A percentile compares a stretch with the other conserved stretches of the same genome.
These are phyloP conservation scores for Ceratocystis variospora DNA, from an alignment of 2,329 filamentous ascomycete species.

Conservation along the genomic window DNA sequence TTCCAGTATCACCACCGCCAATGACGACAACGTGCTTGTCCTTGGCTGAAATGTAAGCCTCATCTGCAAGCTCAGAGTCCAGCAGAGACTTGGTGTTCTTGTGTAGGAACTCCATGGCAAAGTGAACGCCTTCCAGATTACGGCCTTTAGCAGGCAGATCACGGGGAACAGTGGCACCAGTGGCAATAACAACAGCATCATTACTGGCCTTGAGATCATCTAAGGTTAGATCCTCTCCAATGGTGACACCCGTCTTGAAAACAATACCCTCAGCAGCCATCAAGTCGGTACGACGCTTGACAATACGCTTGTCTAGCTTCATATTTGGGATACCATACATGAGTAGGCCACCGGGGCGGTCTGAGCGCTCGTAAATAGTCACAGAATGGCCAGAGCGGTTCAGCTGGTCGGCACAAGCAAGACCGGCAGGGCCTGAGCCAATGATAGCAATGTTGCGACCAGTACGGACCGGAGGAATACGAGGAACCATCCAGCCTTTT, in stretches of 20 bases:
- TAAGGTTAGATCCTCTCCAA: conserved; percentile 64
- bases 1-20: conserved; percentile 93
- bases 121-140: conserved; percentile 81
- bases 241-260: conserved; percentile 63
- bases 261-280: conserved; percentile 79
- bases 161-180: conserved; percentile 82
- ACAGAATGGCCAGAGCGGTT: conserved; percentile 83
- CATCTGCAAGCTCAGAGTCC: conserved; percentile 74
- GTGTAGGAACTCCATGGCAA: conserved; percentile 94
- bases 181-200: conserved; percentile 80
- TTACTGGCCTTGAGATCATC: conserved; percentile 58
- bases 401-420: conserved; percentile 82
- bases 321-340: conserved; percentile 99
- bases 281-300: conserved; percentile 89
- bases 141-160: conserved; percentile 84
- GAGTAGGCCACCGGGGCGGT: conserved; percentile 77
- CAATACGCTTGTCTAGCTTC: conserved; percentile 97
- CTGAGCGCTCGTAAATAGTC: conserved; percentile 84
- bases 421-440: conserved; percentile 81
- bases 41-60: conserved; percentile 83
- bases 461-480: conserved; percentile 62
- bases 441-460: conserved; percentile 83
- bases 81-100: conserved; percentile 95
- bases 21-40: conserved; percentile 94
- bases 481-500: conserved; percentile 93